Conservation (phyloP, 805 yeast genomes). For the Saccharomycopsis vini region DNA sequence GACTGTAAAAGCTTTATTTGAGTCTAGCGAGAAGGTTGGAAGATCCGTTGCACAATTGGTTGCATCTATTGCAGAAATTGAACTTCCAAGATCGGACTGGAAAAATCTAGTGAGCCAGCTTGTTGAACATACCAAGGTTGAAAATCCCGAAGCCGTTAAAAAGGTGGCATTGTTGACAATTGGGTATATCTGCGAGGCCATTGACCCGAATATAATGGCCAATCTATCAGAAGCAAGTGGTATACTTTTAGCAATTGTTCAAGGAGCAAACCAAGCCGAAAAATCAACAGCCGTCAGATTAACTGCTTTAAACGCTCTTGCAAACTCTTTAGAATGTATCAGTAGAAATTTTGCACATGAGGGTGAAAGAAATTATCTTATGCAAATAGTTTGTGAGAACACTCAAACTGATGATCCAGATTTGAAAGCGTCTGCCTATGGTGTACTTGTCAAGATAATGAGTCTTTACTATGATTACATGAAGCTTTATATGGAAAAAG, state of each 20-base stretch:
- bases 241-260: constrained; percentile 88
- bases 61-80: constrained; percentile 95
- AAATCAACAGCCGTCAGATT: constrained; percentile 66
- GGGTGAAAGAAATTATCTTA: constrained; percentile 91
- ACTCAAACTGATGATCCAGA: constrained; percentile 82
- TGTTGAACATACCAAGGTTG: constrained; percentile 77
- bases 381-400: constrained; percentile 99
- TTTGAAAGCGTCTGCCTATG: constrained; percentile 90
- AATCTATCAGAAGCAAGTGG: constrained; percentile 83
- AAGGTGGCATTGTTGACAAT: constrained; percentile 81
- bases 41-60: constrained; percentile 87
- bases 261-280: constrained; percentile 86
- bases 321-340: constrained; percentile 84
- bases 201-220: constrained; percentile 73
- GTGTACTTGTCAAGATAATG: constrained; percentile 90
- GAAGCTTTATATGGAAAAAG: constrained; percentile 96
- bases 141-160: constrained; percentile 70
- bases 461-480: constrained; percentile 78
- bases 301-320: constrained; percentile 88
- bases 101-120: constrained; percentile 73
- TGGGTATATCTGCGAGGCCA: constrained; percentile 93
- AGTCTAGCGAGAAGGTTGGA: constrained; percentile 70
- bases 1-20: constrained; percentile 53
- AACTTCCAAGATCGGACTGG: constrained; percentile 85
- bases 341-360: constrained; percentile 82